phyloP scores from a whole-genome alignment of 192 early-diverging fungal species.

The Chytriomyces sp. region DNA sequence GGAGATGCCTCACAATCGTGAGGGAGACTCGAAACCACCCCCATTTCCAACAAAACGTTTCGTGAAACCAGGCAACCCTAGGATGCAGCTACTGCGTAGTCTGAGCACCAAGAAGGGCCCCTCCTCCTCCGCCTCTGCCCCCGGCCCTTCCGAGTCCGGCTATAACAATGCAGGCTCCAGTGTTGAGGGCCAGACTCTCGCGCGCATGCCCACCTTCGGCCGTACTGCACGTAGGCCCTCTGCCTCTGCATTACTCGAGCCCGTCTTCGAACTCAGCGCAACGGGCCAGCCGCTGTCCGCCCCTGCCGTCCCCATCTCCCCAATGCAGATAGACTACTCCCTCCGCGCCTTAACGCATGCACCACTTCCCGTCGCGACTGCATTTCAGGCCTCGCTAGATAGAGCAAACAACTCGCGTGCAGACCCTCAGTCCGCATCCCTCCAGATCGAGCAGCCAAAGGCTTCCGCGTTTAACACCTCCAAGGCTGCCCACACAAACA shows the following conservation, averaged over 20 bases:
- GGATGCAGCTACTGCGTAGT: not conserved
- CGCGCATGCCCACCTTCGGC: not conserved
- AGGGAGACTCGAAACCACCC: too few relatives aligned
- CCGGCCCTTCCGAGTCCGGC: not conserved
- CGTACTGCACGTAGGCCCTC: not conserved
- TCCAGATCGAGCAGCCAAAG: not conserved
- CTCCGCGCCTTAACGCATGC: too few relatives aligned
- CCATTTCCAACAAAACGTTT: too few relatives aligned
- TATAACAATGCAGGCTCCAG: not conserved
- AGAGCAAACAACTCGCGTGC: not conserved
- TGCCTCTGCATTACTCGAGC: not conserved
- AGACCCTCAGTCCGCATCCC: too few relatives aligned
- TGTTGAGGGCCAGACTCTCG: not conserved
- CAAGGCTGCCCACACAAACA: slow-evolving; percentile 19
- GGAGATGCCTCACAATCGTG: too few relatives aligned
- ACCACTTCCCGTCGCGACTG: too few relatives aligned
- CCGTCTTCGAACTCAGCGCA: not conserved
- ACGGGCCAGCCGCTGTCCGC: slow-evolving; percentile 15
- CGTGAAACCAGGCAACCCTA: too few relatives aligned
- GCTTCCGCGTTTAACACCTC: not conserved
- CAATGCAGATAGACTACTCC: slow-evolving; percentile 14
- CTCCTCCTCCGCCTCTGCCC: not conserved
- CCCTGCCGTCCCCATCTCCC: not conserved
- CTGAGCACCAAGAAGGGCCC: not conserved
- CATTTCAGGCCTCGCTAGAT: not conserved